Conservation (phyloP, 2,329 filamentous ascomycete genomes). For the Venturia oleaginea region DNA sequence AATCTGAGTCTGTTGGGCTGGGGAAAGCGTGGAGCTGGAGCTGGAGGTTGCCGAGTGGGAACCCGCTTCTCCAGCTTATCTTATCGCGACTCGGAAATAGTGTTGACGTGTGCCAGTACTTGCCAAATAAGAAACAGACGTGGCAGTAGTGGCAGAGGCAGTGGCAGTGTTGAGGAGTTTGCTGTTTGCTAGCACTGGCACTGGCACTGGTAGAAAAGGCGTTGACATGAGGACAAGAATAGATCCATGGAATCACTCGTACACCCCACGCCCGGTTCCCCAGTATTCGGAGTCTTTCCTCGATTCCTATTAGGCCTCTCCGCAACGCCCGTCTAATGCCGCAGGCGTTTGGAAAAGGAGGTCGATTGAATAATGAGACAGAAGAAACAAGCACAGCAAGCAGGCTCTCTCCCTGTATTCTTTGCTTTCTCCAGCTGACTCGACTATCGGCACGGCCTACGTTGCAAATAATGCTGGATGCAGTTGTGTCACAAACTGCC, state of each 20-base stretch:
- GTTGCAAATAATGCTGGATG: too few species aligned
- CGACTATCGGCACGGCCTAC: not conserved
- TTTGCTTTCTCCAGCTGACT: not conserved
- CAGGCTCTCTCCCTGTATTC: not conserved
- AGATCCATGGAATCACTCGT: not conserved
- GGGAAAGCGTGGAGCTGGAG: not conserved
- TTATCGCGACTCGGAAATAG: not conserved
- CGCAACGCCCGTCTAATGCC: not conserved
- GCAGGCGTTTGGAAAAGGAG: not conserved
- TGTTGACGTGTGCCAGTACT: not conserved
- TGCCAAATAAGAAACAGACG: not conserved
- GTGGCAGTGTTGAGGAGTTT: not conserved
- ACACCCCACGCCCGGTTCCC: too few species aligned
- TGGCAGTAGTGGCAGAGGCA: not conserved
- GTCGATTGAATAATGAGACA: not conserved
- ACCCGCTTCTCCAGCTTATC: slow-evolving; percentile 6
- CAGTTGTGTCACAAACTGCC: not conserved
- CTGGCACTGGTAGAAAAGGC: not conserved
- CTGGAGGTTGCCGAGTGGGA: not conserved
- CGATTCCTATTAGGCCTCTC: not conserved
- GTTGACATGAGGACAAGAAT: not conserved
- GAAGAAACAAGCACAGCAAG: not conserved
- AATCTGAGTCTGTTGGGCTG: not conserved
- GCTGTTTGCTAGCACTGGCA: not conserved
- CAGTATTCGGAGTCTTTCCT: not conserved